A percentile compares a stretch with the other conserved stretches of the same genome.
Evolutionary conservation across 306 rosid species (phyloP).

Genomic region (Dalbergia oliveri): DNA sequence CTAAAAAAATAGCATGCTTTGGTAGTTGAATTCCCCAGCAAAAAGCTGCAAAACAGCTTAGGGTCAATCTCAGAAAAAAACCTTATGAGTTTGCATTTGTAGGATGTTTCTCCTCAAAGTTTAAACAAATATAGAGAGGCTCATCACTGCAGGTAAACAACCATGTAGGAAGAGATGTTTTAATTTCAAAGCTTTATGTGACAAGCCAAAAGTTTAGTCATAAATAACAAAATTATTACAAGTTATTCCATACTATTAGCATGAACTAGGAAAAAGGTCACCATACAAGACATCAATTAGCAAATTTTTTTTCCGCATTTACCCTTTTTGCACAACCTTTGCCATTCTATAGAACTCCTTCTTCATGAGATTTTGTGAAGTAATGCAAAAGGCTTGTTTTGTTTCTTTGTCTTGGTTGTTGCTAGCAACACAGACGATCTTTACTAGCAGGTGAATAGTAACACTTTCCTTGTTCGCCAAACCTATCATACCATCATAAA

Average conservation of each 20-base stretch:
- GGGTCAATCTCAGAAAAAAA: background rate
- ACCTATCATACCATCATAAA: slow-evolving; percentile 52
- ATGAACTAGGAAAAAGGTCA: no score
- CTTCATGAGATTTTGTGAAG: slow-evolving; percentile 86
- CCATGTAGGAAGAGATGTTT: background rate
- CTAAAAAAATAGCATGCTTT: background rate
- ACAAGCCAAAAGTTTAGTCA: background rate
- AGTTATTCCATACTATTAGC: background rate
- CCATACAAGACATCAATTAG: no score
- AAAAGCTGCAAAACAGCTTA: background rate
- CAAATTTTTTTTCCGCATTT: no score
- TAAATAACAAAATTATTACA: background rate
- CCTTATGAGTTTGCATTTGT: background rate
- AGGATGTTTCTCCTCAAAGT: no score
- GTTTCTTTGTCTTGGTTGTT: slow-evolving; percentile 90
- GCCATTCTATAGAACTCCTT: slow-evolving; percentile 89
- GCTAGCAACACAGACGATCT: slow-evolving; percentile 79
- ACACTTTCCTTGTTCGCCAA: slow-evolving; percentile 96
- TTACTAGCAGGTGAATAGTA: slow-evolving; percentile 78
- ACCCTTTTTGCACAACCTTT: slow-evolving; percentile 80
- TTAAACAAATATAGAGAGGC: no score
- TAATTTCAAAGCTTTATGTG: background rate
- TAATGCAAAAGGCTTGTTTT: slow-evolving; percentile 80
- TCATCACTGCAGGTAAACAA: slow-evolving; percentile 46
- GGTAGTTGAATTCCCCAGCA: background rate